These are phyloP conservation scores for Ceratocystis eucalypticola DNA, from an alignment of 2,329 filamentous ascomycete species.

Conservation along the genomic window DNA sequence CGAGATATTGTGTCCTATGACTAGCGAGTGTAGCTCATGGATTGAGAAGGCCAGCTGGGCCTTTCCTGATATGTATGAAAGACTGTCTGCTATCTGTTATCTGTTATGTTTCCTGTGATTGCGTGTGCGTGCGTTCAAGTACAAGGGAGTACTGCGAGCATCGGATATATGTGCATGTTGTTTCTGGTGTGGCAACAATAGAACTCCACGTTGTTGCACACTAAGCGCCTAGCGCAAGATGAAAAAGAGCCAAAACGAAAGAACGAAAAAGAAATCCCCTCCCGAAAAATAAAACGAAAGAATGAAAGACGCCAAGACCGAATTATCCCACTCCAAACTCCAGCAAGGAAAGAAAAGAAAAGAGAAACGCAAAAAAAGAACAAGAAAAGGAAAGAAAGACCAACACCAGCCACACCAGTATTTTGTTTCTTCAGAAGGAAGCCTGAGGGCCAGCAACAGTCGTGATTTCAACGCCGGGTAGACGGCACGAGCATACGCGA, in stretches of 20 bases:
- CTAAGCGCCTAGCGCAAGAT: too few relatives aligned
- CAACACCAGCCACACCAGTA: background rate
- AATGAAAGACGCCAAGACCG: slow-evolving; percentile 3
- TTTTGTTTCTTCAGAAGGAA: background rate
- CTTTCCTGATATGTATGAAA: background rate
- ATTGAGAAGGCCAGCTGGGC: background rate
- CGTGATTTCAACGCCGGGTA: background rate
- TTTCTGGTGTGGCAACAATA: too few relatives aligned
- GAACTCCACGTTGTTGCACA: too few relatives aligned
- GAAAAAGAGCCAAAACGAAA: background rate
- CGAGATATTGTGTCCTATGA: background rate
- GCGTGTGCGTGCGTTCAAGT: background rate
- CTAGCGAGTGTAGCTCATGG: background rate
- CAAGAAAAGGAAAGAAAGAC: background rate
- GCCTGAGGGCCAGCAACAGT: background rate
- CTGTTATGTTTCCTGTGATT: background rate
- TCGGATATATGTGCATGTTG: too few relatives aligned
- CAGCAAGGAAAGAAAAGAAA: background rate
- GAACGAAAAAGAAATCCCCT: too few relatives aligned
- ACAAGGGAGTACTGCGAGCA: background rate
- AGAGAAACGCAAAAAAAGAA: slow-evolving; percentile 3
- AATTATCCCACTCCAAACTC: slow-evolving; percentile 3
- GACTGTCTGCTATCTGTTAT: background rate
- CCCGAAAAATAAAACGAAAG: background rate
- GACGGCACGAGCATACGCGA: slow-evolving; percentile 22